Evolutionary conservation across 106 monocot species (phyloP).

Genomic region (Apostasia ramifera): DNA sequence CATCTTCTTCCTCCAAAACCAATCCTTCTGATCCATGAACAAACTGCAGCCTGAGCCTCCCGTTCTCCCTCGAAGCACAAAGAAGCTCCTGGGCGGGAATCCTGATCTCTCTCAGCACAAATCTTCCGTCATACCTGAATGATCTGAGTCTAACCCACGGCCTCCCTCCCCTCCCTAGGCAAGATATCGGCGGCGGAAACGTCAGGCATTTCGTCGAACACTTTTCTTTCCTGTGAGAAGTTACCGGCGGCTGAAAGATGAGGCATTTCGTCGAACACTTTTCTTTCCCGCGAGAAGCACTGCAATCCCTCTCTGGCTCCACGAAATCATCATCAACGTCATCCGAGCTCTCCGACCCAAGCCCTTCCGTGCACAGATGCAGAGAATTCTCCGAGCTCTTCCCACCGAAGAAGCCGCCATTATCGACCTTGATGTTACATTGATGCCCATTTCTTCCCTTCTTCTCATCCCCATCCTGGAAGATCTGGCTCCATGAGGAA

Average conservation of each 20-base stretch:
- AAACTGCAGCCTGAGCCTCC: constrained; percentile 50
- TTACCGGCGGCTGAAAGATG: neutral
- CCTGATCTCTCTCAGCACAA: constrained; percentile 54
- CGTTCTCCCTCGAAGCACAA: constrained; percentile 53
- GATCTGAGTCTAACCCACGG: constrained; percentile 46
- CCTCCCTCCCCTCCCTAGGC: constrained; percentile 57
- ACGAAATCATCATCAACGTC: constrained; percentile 58
- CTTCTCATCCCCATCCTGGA: constrained; percentile 6
- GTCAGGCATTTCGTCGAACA: neutral
- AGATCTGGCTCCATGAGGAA: constrained; percentile 29
- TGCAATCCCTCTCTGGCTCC: constrained; percentile 6
- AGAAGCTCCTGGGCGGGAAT: constrained; percentile 53
- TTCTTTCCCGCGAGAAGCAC: neutral
- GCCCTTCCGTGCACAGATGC: constrained; percentile 76
- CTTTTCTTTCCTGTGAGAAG: neutral
- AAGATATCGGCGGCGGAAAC: constrained; percentile 74
- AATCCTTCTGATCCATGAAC: constrained; percentile 22
- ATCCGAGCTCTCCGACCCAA: constrained; percentile 72
- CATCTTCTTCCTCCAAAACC: constrained; percentile 11
- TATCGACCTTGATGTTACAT: neutral
- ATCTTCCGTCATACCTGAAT: constrained; percentile 51
- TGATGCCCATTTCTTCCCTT: neutral
- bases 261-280: neutral
- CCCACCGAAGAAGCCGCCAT: constrained; percentile 4
- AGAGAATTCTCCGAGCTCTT: constrained; percentile 27